phyloP scores from a whole-genome alignment of 2,329 filamentous ascomycete genomes.

The Clonostachys sp. region DNA sequence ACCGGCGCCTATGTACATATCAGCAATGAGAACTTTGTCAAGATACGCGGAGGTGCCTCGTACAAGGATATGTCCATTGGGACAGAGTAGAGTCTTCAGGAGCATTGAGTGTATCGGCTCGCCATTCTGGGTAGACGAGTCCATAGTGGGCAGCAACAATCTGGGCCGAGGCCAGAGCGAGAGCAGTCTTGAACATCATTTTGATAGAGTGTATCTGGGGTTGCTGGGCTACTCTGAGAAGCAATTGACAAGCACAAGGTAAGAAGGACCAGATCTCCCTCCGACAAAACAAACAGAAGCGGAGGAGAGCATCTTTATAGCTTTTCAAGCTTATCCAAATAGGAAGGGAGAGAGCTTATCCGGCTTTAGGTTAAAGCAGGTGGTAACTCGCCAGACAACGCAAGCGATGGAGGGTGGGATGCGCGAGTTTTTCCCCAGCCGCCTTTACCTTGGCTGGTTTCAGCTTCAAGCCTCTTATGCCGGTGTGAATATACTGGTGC shows the following conservation, averaged over 20 bases:
- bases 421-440: no score
- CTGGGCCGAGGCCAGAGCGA: conserved; percentile 26
- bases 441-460: no score
- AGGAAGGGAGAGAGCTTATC: no score
- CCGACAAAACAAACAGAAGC: conserved; percentile 3
- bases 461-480: no score
- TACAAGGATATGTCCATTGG: conserved; percentile 49
- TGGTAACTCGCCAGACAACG: no score
- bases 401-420: no score
- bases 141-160: conserved; percentile 42
- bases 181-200: conserved; percentile 22
- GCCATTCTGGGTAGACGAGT: conserved; percentile 41
- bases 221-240: neutral
- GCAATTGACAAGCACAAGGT: neutral
- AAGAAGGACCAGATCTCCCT: no score
- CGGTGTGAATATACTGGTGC: no score
- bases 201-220: conserved; percentile 4
- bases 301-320: conserved; percentile 14
- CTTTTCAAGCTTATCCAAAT: no score
- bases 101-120: conserved; percentile 37
- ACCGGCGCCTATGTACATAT: conserved; percentile 33
- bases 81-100: conserved; percentile 31
- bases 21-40: neutral
- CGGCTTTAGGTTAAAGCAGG: no score
- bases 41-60: conserved; percentile 8